These are phyloP conservation scores for Leptographium lundbergii DNA, from an alignment of 2,329 filamentous ascomycete genomes.

Conservation along the genomic window DNA sequence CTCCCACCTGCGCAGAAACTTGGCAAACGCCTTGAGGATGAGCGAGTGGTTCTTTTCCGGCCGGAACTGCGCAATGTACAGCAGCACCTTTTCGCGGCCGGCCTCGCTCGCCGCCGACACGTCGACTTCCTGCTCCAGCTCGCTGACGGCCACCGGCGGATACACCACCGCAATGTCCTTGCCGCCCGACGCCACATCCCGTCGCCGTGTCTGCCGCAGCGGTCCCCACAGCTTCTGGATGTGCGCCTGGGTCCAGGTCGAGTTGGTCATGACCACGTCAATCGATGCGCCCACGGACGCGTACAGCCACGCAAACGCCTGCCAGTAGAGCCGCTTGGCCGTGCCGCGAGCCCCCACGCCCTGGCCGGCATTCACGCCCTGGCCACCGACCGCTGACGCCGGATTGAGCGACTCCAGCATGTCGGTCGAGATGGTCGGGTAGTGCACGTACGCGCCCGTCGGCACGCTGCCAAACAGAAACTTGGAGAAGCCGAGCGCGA, in stretches of 20 bases:
- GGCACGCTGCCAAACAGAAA: constrained; percentile 69
- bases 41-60: constrained; percentile 94
- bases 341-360: constrained; percentile 59
- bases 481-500: constrained; percentile 71
- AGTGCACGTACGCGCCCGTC: constrained; percentile 91
- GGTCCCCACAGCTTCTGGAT: constrained; percentile 69
- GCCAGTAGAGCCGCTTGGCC: constrained; percentile 76
- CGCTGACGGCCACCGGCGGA: constrained; percentile 80
- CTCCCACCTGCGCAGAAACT: constrained; percentile 47
- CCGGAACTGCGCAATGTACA: constrained; percentile 96
- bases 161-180: constrained; percentile 62
- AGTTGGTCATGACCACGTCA: constrained; percentile 96
- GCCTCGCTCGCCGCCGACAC: constrained; percentile 58
- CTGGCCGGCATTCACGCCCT: constrained; percentile 73
- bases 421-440: constrained; percentile 95
- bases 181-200: not conserved
- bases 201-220: constrained; percentile 28
- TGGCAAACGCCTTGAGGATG: constrained; percentile 71
- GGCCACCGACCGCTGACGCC: constrained; percentile 39
- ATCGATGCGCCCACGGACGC: constrained; percentile 69
- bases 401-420: constrained; percentile 81
- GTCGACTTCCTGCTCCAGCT: constrained; percentile 63
- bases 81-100: constrained; percentile 55
- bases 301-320: constrained; percentile 71
- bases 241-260: constrained; percentile 81